Base-by-base conservation (phyloP, 2,329 filamentous ascomycete species). In the Pestalotiopsis sp. region DNA sequence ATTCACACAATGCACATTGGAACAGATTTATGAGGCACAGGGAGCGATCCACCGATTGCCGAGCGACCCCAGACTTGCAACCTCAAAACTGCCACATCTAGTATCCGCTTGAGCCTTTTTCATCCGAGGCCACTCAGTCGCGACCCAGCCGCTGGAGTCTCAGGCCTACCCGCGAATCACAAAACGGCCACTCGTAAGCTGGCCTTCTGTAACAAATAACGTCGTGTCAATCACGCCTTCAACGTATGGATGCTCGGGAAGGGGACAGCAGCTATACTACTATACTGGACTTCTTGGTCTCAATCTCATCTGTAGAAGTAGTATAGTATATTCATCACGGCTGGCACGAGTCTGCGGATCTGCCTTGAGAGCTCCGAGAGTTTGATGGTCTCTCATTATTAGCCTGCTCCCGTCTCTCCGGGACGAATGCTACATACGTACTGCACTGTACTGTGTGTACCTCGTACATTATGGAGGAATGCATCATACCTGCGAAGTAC, bases 121-220 rank as follows among this genome's bases (percentile, higher is more conserved):
- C 26, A 20, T 38, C 14, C 14, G 24, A 40, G 60, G 60, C 35
- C 57, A 26, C 26, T 35, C 14, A 58, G 9, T 20, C 17, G 11
- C 44, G 20, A 9, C 38, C 59, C 20, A 22, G 59, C 59, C 30
- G 30, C 30, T 35, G 30, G 30, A 35, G 11, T 65, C 26, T 55
- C 62, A 48, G 62, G 44, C 44, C 62, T 65, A 30, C 44, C 62
- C 44, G 44, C 62, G 39, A 65, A 65, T 65, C 62, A 65, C 20
- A 13, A 56, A n/a, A 38, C 10, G 20, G 40, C 62, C 40, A 22
- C 24, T 20, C 44, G 62, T 65, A 65, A 65, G 20, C 48, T 14
- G 14, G 20, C 48, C 35, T 22, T 3, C 30, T 44, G 24, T 63
- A 44, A 20, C 38, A 22, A 39, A 20, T 39, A 22, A 22, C 20